Evolutionary conservation across 2,329 filamentous ascomycete species (phyloP).

Genomic region (Colletotrichum gigasporum): DNA sequence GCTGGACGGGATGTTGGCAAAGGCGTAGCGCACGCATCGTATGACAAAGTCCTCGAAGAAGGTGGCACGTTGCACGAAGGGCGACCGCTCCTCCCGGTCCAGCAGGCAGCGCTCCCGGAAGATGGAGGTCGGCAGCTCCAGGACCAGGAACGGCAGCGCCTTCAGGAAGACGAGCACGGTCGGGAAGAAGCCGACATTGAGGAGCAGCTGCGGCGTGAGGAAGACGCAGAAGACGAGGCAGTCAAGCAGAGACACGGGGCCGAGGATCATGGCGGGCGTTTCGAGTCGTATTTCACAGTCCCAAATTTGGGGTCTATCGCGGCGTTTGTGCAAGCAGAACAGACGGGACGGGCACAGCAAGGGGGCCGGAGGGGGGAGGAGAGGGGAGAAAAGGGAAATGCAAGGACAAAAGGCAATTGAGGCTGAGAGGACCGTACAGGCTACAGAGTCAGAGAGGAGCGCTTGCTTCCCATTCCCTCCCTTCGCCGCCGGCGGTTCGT

Average conservation of each 20-base stretch:
- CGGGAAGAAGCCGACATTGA: conserved; percentile 70
- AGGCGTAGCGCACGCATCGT: conserved; percentile 81
- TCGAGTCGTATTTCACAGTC: too few relatives aligned
- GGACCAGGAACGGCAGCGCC: conserved; percentile 75
- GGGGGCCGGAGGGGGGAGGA: too few relatives aligned
- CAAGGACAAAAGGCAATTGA: background rate
- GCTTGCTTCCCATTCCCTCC: conserved; percentile 11
- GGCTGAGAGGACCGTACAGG: background rate
- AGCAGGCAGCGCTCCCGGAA: conserved; percentile 65
- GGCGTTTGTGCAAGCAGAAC: background rate
- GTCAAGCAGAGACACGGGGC: conserved; percentile 79
- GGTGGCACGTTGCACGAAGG: conserved; percentile 74
- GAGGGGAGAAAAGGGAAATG: background rate
- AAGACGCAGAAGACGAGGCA: conserved; percentile 78
- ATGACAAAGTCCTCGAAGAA: conserved; percentile 82
- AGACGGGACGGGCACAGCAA: too few relatives aligned
- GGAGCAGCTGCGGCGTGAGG: conserved; percentile 75
- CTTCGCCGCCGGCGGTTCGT: conserved; percentile 15
- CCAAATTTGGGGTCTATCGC: background rate
- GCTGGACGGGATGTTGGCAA: conserved; percentile 73
- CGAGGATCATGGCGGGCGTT: conserved; percentile 70
- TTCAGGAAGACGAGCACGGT: conserved; percentile 66
- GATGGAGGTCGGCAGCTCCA: conserved; percentile 67
- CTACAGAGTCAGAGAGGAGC: too few relatives aligned
- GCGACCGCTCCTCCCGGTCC: conserved; percentile 45